Conservation (phyloP, 2,329 filamentous ascomycete species). For the Huntiella omanensis region DNA sequence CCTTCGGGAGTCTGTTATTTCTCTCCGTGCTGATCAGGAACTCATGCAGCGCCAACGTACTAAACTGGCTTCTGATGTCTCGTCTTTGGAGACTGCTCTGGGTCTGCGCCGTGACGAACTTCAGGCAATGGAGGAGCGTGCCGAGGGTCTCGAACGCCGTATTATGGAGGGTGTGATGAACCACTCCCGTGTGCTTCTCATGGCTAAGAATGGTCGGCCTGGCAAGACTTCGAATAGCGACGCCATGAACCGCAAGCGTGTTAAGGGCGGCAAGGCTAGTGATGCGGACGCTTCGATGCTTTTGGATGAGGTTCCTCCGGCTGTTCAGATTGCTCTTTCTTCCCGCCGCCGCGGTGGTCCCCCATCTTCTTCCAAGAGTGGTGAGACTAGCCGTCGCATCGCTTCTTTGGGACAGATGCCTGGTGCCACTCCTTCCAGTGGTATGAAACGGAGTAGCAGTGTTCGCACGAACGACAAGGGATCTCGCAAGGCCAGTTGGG, state of each 20-base stretch:
- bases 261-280: constrained; percentile 21
- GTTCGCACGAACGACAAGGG: constrained; percentile 31
- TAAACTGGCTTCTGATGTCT: constrained; percentile 66
- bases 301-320: constrained; percentile 12
- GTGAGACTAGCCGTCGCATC: constrained; percentile 41
- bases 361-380: constrained; percentile 15
- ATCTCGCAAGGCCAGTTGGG: constrained; percentile 53
- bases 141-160: constrained; percentile 73
- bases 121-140: constrained; percentile 72
- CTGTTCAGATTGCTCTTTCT: constrained; percentile 34
- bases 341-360: constrained; percentile 29
- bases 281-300: constrained; percentile 4
- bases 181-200: constrained; percentile 78
- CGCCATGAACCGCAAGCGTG: constrained; percentile 39
- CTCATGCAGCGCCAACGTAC: constrained; percentile 60
- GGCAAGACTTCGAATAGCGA: constrained; percentile 29
- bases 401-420: constrained; percentile 81
- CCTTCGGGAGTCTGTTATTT: constrained; percentile 34
- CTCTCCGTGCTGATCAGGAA: constrained; percentile 51
- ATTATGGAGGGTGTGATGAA: constrained; percentile 94
- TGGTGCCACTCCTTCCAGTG: constrained; percentile 45
- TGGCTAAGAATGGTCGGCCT: constrained; percentile 40
- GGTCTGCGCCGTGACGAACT: constrained; percentile 80
- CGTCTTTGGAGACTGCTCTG: constrained; percentile 77
- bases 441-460: constrained; percentile 60